Evolutionary conservation across 495 filamentous ascomycete genomes (phyloP), one percentile per base, ranked within the genome.

Genomic region (Aspergillus haitiensis): DNA sequence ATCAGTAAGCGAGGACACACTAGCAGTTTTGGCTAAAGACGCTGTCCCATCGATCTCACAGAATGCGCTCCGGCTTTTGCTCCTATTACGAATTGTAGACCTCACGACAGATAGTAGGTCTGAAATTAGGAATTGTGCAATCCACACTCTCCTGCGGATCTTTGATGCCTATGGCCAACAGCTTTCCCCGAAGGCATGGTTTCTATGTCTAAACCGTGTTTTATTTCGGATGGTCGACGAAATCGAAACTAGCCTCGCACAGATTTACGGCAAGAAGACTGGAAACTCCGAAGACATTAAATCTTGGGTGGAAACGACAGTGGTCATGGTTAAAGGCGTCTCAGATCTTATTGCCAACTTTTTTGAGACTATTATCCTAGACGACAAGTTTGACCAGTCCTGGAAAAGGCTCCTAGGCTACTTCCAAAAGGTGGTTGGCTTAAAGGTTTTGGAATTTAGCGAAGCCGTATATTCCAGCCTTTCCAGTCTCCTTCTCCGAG

Each of bases 91-190:
- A 11, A 81, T 97, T 16, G 88, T 88, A 7, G 82, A 85, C 12
- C 83, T 97, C 21, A 88, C 91, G 5, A 85, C 82, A 6, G 91
- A 96, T 67, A 78, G 83, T 27, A 83, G 92, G 65, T 72, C 88
- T n/a, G 94, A 98, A 66, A 82, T 97, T 50, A 83, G 94, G 52
- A 96, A 97, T 65, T 92, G 92, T 58, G 90, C 92, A 6, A 86
- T 98, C 35, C 93, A 96, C 68, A 97, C 92, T 0, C 75, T 97
- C 13, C 82, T 97, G 55, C 82, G 92, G 39, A 97, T 98, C 52
- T 92, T 98, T 62, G 90, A 95, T 72, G 92, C 90, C 5, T 92
- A 92, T 59, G 92, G 89, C 32, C 90, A 93, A 64, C 86, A 87
- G 51, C 80, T 98, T 11, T 85, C 82, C 10, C 82, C 89, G 0